A percentile compares a stretch with the other conserved stretches of the same genome.
Conservation (phyloP, 1,139 yeast species). For the Kurtzmaniella natalensis region DNA sequence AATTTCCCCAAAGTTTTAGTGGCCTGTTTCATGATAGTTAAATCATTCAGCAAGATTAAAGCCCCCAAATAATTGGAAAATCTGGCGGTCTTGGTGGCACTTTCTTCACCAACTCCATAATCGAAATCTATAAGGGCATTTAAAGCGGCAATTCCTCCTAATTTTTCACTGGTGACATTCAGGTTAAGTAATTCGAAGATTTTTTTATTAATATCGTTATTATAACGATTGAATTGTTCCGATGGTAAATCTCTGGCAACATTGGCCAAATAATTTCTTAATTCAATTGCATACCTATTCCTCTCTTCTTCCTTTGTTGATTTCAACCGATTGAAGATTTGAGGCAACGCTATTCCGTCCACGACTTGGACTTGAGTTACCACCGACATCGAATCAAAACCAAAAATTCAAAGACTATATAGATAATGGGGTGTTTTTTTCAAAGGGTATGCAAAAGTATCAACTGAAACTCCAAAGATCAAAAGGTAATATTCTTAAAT, state of each 20-base stretch:
- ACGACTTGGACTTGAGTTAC: slow-evolving; percentile 34
- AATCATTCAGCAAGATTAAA: slow-evolving; percentile 76
- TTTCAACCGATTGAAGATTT: slow-evolving; percentile 50
- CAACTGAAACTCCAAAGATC: too few relatives aligned
- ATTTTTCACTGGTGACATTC: slow-evolving; percentile 62
- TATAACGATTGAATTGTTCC: slow-evolving; percentile 76
- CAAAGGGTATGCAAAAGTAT: too few relatives aligned
- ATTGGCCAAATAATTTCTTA: slow-evolving; percentile 62
- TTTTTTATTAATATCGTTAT: slow-evolving; percentile 81
- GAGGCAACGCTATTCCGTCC: slow-evolving; percentile 50
- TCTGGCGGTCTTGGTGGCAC: slow-evolving; percentile 85
- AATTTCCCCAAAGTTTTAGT: slow-evolving; percentile 82
- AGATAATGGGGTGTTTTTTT: too few relatives aligned
- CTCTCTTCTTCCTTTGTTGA: slow-evolving; percentile 51
- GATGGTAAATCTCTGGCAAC: slow-evolving; percentile 71
- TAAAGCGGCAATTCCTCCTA: slow-evolving; percentile 90
- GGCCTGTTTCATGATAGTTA: slow-evolving; percentile 81
- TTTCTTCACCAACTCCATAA: slow-evolving; percentile 60
- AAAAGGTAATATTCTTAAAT: too few relatives aligned
- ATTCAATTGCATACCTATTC: slow-evolving; percentile 57
- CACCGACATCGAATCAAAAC: slow-evolving; percentile 20
- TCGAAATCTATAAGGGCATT: slow-evolving; percentile 83
- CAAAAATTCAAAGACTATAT: too few relatives aligned
- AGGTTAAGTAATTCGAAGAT: slow-evolving; percentile 83
- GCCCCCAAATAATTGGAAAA: slow-evolving; percentile 83